Evolutionary conservation across 495 filamentous ascomycete species (phyloP).

Genomic region (Cairneyella variabilis): DNA sequence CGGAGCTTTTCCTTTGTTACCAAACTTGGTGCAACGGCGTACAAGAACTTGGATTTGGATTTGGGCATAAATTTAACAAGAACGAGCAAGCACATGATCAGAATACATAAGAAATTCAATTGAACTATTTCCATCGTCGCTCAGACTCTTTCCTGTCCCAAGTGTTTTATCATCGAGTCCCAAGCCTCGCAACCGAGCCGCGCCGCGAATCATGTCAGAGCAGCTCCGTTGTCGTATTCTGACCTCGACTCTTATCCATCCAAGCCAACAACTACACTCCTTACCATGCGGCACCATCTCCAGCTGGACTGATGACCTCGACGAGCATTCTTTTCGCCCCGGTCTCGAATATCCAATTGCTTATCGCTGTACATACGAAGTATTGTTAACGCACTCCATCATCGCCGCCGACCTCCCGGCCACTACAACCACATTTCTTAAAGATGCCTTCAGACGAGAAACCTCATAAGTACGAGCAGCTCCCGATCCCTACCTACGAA

Average conservation of each 20-base stretch:
- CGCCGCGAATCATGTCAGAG: slow-evolving; percentile 10
- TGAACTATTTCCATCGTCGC: neutral
- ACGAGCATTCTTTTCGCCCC: neutral
- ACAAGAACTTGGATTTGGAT: too few species aligned
- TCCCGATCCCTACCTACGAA: slow-evolving; percentile 93
- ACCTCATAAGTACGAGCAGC: slow-evolving; percentile 54
- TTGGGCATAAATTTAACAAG: too few species aligned
- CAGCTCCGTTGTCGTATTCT: neutral
- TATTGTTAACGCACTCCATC: neutral
- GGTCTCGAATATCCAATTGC: neutral
- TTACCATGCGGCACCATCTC: slow-evolving; percentile 17
- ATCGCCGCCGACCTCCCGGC: neutral
- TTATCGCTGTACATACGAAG: neutral
- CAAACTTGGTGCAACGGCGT: too few species aligned
- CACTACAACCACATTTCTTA: neutral
- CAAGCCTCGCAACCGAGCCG: slow-evolving; percentile 10
- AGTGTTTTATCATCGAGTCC: neutral
- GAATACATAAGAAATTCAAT: neutral
- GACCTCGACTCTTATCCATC: neutral
- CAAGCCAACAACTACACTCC: neutral
- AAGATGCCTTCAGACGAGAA: slow-evolving; percentile 51
- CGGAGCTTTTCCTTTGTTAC: neutral
- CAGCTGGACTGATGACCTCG: slow-evolving; percentile 25
- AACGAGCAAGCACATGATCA: too few species aligned
- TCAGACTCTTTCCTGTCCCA: neutral